Evolutionary conservation across 164 flowering plant genomes (phyloP).

Genomic region (Paratinospora sagittata): DNA sequence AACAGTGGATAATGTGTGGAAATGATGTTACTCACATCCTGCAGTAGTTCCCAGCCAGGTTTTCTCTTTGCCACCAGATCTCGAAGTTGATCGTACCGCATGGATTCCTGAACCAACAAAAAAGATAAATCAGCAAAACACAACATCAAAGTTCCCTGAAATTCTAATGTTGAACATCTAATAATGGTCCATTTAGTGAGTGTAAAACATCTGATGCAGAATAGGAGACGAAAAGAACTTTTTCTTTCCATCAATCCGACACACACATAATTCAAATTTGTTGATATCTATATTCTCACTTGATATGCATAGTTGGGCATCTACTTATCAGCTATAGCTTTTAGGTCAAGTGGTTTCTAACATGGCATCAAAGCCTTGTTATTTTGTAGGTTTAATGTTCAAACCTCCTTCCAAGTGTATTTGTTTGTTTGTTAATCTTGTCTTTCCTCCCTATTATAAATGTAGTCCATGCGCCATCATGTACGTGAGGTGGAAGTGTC

Average conservation of each 20-base stretch:
- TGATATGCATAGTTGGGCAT: no score
- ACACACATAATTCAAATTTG: background rate
- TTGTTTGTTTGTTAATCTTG: no score
- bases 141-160: background rate
- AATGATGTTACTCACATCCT: constrained; percentile 49
- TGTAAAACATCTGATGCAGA: background rate
- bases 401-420: no score
- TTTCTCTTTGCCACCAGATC: constrained; percentile 69
- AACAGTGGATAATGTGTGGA: background rate
- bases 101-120: constrained; percentile 55
- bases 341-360: no score
- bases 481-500: no score
- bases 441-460: no score
- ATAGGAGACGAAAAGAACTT: background rate
- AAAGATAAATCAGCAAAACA: background rate
- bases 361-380: no score
- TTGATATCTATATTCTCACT: no score
- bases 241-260: background rate
- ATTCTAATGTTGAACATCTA: background rate
- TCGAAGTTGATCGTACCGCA: constrained; percentile 86
- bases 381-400: no score
- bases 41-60: constrained; percentile 95
- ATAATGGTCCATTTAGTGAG: background rate
- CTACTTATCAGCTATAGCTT: no score
- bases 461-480: no score